phyloP scores from a whole-genome alignment of 768 basidiomycete species.

The Porpolomopsis calyptriformis region DNA sequence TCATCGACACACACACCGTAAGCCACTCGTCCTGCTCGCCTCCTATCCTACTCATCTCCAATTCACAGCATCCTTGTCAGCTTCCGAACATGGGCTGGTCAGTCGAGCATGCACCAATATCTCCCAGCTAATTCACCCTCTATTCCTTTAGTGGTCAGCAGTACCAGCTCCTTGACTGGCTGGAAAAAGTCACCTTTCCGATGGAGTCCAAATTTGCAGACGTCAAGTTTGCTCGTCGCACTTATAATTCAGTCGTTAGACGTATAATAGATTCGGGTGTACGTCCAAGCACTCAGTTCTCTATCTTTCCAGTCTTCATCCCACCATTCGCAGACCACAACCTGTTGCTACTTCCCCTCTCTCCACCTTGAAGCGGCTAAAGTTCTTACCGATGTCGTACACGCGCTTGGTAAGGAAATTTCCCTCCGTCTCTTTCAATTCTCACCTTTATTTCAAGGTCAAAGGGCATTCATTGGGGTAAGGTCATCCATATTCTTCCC shows the following conservation, averaged over 20 bases:
- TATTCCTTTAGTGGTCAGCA: slow-evolving; percentile 55
- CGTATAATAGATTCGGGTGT: slow-evolving; percentile 69
- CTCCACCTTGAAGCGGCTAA: slow-evolving; percentile 76
- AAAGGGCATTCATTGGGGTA: slow-evolving; percentile 81
- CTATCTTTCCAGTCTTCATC: slow-evolving; percentile 2
- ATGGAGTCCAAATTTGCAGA: slow-evolving; percentile 71
- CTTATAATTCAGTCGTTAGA: slow-evolving; percentile 64
- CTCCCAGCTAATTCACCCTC: not conserved
- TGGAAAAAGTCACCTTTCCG: slow-evolving; percentile 77
- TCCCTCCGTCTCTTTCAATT: not conserved
- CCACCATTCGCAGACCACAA: slow-evolving; percentile 61
- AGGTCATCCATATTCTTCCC: not conserved
- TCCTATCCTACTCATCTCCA: not conserved
- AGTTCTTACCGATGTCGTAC: slow-evolving; percentile 65
- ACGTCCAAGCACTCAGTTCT: slow-evolving; percentile 19
- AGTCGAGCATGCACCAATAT: slow-evolving; percentile 13
- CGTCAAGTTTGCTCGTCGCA: slow-evolving; percentile 50
- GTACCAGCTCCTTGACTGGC: slow-evolving; percentile 85
- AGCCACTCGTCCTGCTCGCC: slow-evolving; percentile 15
- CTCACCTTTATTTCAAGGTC: slow-evolving; percentile 33
- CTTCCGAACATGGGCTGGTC: slow-evolving; percentile 62
- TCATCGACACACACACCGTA: slow-evolving; percentile 89
- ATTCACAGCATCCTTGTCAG: slow-evolving; percentile 65
- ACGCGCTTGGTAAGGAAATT: slow-evolving; percentile 39
- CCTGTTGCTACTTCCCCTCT: slow-evolving; percentile 84